Base-by-base conservation (phyloP, 148 eudicot species). In the Mesembryanthemum crystallinum region DNA sequence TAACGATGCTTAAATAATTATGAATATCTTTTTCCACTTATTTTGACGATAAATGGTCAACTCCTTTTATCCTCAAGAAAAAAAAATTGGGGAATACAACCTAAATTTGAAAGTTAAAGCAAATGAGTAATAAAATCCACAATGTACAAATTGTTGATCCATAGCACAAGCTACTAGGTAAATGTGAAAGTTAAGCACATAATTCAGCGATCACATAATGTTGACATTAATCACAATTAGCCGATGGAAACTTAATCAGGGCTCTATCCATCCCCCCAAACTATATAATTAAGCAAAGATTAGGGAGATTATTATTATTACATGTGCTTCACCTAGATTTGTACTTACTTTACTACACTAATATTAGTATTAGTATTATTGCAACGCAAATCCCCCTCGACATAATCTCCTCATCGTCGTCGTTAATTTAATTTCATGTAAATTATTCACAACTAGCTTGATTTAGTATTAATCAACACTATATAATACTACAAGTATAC, bases 181-280 rank as follows among this genome's bases (percentile, higher is more conserved):
- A 33, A 35, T 37, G 1, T 33, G 23, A 65, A 21, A 65, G 47
- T n/a, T 65, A 35, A 64, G 69, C 20, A 39, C 12, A 25, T 64
- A 24, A 0, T 65, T 35, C n/a, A n/a, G n/a, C n/a, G n/a, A 39
- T 5, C 43, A 9, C 43, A 39, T 39, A 39, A 54, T 33, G 66
- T 23, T 39, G 64, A 69, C 69, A 21, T 11, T 39, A 71, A 69
- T 35, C 49, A 71, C 35, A n/a, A 33, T 51, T 32, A 60, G 32
- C 5, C 29, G 21, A n/a, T n/a, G n/a, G n/a, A 37, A 55, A 27
- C 71, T 4, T 61, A 64, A 72, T 39, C 42, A 78, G 65, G 72
- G 32, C 5, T 62, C 29, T 47, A 54, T 73, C 43, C 65, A 78
- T 64, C 73, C 69, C 61, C 73, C 74, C 69, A 45, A 69, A 20